Evolutionary conservation across 2,329 filamentous ascomycete genomes (phyloP).

Genomic region (Pseudocercospora cruenta): DNA sequence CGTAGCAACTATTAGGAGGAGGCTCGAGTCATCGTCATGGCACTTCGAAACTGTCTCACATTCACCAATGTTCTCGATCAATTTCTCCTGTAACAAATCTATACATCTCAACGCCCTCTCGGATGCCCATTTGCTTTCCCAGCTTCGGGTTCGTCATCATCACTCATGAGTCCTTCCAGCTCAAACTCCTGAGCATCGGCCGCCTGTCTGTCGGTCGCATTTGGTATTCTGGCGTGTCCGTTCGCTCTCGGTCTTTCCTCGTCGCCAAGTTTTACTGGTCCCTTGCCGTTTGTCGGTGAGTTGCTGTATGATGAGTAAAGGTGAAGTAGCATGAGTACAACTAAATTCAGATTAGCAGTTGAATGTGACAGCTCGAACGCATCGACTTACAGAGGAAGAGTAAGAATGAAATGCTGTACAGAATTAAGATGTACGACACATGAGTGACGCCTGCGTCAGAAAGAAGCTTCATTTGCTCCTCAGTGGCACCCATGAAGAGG

Average conservation of each 20-base stretch:
- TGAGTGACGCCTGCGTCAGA: conserved; percentile 76
- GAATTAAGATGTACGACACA: conserved; percentile 87
- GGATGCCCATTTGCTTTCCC: conserved; percentile 21
- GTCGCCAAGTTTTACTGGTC: conserved; percentile 38
- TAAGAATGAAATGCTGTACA: conserved; percentile 88
- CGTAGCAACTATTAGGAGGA: not conserved
- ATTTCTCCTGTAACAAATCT: not conserved
- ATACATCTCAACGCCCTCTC: not conserved
- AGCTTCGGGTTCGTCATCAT: conserved; percentile 55
- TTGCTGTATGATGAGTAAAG: conserved; percentile 73
- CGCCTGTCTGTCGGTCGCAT: conserved; percentile 58
- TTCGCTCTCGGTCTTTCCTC: conserved; percentile 41
- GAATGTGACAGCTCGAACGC: not conserved
- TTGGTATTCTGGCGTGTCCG: conserved; percentile 50
- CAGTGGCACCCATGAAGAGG: conserved; percentile 95
- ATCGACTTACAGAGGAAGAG: conserved; percentile 74
- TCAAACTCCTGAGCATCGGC: conserved; percentile 91
- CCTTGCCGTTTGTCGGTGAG: conserved; percentile 40
- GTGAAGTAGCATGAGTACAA: conserved; percentile 81
- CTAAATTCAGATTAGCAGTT: conserved; percentile 39
- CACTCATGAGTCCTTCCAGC: conserved; percentile 84
- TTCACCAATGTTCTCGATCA: not conserved
- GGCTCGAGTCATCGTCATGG: not conserved
- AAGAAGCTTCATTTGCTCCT: conserved; percentile 89
- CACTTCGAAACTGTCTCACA: not conserved